Base-by-base conservation (phyloP, 257 asterid species). In the Scutellaria baicalensis region DNA sequence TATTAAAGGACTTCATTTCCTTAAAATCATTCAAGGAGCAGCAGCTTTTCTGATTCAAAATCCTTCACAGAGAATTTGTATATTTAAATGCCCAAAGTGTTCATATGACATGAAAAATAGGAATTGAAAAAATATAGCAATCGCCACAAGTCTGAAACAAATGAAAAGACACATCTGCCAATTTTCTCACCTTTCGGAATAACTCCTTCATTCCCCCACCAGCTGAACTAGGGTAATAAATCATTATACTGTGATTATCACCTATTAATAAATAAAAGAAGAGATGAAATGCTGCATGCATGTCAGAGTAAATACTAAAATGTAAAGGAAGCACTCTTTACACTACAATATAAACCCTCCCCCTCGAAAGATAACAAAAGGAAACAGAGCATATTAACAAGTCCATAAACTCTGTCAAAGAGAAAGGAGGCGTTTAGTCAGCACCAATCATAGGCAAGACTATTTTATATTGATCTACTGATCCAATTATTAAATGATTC, bases 191-290 rank as follows among this genome's bases (percentile, higher is more conserved):
- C 97, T 93, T 93, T 13, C 98, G 92, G 68, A 93, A 93, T 81
- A 93, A 80, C 75, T 85, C 89, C 80, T 93, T 93, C 98, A 93
- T 93, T 39, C 98, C 98, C 66, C 98, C 95, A 56, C 98, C 98
- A 43, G 97, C 97, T 73, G 98, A 84, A 82, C 97, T 93, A 63
- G 98, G 98, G 78, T 93, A 93, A 75, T 93, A 93, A 77, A 93
- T 93, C 98, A 90, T 93, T 72, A 94, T 86, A 64, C 97, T 84
- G 84, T 94, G 99, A 82, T 94, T 80, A 75, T 94, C 97, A 77
- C 96, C 99, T 94, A 81, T 83, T 82, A 36, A 70, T 65, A 80
- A 65, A 84, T 36, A 70, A 65, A 80, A 66, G 4, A 3, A 27
- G 33, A 77, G 55, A 78, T 58, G 76, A 78, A 67, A 31, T 55